Conservation (phyloP, 768 basidiomycete genomes). For the Suillus americanus region DNA sequence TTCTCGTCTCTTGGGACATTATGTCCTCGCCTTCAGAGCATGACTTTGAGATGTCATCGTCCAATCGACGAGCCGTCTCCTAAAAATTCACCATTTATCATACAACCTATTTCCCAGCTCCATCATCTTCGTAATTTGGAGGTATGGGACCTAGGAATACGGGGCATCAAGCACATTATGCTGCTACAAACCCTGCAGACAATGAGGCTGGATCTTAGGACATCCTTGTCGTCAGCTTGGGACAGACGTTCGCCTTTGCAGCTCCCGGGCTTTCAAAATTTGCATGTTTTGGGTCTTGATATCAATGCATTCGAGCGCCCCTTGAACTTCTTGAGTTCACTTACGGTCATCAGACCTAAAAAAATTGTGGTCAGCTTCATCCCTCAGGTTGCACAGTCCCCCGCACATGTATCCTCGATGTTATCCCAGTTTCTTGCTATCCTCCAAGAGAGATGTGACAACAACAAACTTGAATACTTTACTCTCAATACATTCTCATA, state of each 20-base stretch:
- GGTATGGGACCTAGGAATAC: background rate
- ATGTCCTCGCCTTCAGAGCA: background rate
- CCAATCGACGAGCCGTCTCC: too few species aligned
- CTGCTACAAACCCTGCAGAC: background rate
- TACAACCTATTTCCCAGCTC: background rate
- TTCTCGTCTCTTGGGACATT: background rate
- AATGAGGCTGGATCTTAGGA: background rate
- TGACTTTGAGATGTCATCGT: background rate
- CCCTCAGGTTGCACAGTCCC: too few species aligned
- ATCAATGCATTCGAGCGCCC: too few species aligned
- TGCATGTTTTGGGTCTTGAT: background rate
- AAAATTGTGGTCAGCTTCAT: background rate
- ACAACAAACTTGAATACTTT: background rate
- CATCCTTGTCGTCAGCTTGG: background rate
- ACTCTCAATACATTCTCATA: background rate
- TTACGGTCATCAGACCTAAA: background rate
- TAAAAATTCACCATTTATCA: background rate
- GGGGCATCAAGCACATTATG: background rate
- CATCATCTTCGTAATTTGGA: background rate
- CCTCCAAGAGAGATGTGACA: background rate
- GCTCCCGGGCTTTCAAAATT: background rate
- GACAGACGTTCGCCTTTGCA: background rate
- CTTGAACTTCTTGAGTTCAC: background rate
- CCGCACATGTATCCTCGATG: too few species aligned
- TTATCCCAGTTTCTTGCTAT: background rate